A percentile compares a stretch with the other conserved stretches of the same genome.
Evolutionary conservation across 2,329 filamentous ascomycete genomes (phyloP).

Genomic region (Clarireedia paspali): DNA sequence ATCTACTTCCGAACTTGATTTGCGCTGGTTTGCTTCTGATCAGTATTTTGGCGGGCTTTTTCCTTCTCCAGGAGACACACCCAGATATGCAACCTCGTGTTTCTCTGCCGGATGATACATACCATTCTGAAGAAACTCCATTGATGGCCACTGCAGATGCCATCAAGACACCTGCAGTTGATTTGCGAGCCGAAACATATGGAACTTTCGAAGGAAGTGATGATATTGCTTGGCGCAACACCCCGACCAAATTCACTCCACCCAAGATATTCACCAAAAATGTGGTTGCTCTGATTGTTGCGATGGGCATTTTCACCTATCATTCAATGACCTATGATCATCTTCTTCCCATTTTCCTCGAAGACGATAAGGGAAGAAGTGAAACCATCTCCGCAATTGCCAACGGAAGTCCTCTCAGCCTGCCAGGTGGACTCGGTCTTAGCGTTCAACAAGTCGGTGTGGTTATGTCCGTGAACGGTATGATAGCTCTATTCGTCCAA

Average conservation of each 20-base stretch:
- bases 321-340: slow-evolving; percentile 95
- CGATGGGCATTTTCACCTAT: slow-evolving; percentile 85
- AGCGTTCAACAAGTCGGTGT: slow-evolving; percentile 55
- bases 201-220: slow-evolving; percentile 52
- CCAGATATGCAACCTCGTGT: slow-evolving; percentile 63
- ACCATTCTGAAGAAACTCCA: slow-evolving; percentile 51
- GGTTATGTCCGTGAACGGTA: slow-evolving; percentile 51
- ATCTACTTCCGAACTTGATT: slow-evolving; percentile 80
- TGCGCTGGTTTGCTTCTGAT: slow-evolving; percentile 68
- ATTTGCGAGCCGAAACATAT: slow-evolving; percentile 71
- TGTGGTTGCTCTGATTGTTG: slow-evolving; percentile 70
- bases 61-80: slow-evolving; percentile 82
- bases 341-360: slow-evolving; percentile 84
- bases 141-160: slow-evolving; percentile 69
- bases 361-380: slow-evolving; percentile 53
- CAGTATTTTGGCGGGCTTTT: slow-evolving; percentile 73
- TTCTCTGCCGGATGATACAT: slow-evolving; percentile 40
- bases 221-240: slow-evolving; percentile 26
- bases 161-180: slow-evolving; percentile 63
- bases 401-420: slow-evolving; percentile 34
- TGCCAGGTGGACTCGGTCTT: slow-evolving; percentile 38
- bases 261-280: slow-evolving; percentile 50
- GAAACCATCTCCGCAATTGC: slow-evolving; percentile 21
- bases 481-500: slow-evolving; percentile 52
- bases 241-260: slow-evolving; percentile 18